Conservation (phyloP, 805 yeast species). For the Scheffersomyces lignosus region DNA sequence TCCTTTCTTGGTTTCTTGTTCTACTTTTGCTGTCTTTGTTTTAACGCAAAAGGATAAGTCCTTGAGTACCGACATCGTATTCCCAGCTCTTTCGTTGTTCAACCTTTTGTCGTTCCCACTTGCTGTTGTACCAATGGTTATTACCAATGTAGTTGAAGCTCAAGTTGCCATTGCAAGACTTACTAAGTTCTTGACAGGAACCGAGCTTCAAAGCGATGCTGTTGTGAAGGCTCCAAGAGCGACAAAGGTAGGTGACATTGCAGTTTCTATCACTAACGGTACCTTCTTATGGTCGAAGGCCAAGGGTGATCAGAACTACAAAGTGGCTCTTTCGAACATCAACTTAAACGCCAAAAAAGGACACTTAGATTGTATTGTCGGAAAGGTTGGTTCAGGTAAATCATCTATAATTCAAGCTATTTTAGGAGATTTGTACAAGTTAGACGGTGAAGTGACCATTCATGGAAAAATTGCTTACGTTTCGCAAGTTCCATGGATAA, state of each 20-base stretch:
- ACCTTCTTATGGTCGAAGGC: conserved; percentile 78
- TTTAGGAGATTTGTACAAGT: conserved; percentile 78
- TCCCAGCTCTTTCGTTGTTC: conserved; percentile 87
- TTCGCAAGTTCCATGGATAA: conserved; percentile 94
- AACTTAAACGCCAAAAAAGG: conserved; percentile 69
- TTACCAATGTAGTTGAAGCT: conserved; percentile 84
- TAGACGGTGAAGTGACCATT: conserved; percentile 67
- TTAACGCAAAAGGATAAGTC: conserved; percentile 56
- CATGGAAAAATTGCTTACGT: conserved; percentile 86
- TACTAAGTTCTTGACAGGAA: conserved; percentile 65
- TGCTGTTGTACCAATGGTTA: conserved; percentile 87
- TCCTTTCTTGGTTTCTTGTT: conserved; percentile 86
- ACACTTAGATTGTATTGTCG: conserved; percentile 81
- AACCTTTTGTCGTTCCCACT: conserved; percentile 89
- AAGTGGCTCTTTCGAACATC: conserved; percentile 64
- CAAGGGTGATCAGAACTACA: conserved; percentile 55
- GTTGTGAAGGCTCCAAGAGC: conserved; percentile 54
- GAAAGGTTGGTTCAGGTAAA: conserved; percentile 89
- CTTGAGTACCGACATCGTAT: conserved; percentile 84
- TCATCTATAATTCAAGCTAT: conserved; percentile 78
- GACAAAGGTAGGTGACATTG: conserved; percentile 60
- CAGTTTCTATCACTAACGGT: conserved; percentile 61
- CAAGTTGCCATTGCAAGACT: conserved; percentile 80
- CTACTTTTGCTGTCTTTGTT: conserved; percentile 83
- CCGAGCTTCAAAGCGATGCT: conserved; percentile 83